Conservation (phyloP, 495 filamentous ascomycete genomes). For the Ramalina peruviana region DNA sequence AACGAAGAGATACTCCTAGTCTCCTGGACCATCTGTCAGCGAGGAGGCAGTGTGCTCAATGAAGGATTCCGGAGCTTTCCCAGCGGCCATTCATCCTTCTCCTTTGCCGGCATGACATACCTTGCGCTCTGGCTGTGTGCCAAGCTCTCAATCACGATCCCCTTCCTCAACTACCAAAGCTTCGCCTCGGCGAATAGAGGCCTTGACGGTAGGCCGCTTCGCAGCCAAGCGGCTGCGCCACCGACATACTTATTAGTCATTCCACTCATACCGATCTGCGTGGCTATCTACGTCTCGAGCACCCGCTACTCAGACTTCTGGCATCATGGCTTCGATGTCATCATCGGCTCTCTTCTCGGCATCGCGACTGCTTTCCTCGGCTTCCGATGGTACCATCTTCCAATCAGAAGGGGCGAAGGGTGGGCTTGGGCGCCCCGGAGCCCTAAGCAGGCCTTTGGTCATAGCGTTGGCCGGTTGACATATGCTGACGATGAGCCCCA, state of each 20-base stretch:
- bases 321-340: constrained; percentile 51
- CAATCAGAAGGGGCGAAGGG: constrained; percentile 44
- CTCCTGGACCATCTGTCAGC: constrained; percentile 37
- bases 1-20: constrained; percentile 34
- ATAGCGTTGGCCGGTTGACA: constrained; percentile 34
- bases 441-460: constrained; percentile 37
- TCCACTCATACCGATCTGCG: constrained; percentile 39
- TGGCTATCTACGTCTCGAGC: constrained; percentile 45
- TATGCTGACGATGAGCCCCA: constrained; percentile 24
- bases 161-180: constrained; percentile 39
- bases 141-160: constrained; percentile 49
- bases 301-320: constrained; percentile 51
- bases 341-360: constrained; percentile 45
- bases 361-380: constrained; percentile 39
- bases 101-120: constrained; percentile 50
- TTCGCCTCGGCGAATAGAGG: not conserved
- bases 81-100: constrained; percentile 52
- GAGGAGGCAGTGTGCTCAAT: constrained; percentile 24
- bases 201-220: constrained; percentile 20
- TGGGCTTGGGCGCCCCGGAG: constrained; percentile 38
- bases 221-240: constrained; percentile 41
- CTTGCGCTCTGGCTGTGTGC: constrained; percentile 48
- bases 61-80: constrained; percentile 58
- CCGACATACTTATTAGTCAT: constrained; percentile 44
- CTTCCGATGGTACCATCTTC: constrained; percentile 56